Conservation (phyloP, 2,329 filamentous ascomycete species). For the Aspergillus brasiliensis region DNA sequence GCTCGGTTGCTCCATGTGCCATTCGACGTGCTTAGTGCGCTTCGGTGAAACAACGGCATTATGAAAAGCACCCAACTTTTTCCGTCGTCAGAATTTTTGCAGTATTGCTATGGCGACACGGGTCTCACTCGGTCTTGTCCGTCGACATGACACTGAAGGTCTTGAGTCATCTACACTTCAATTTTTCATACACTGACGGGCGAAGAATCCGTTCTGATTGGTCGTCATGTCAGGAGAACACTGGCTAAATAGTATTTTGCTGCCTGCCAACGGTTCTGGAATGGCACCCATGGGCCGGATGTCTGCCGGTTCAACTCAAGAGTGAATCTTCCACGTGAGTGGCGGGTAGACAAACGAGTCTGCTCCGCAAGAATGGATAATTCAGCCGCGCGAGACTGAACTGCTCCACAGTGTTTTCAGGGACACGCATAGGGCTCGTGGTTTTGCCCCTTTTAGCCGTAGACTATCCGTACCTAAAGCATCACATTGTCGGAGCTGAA, state of each 20-base stretch:
- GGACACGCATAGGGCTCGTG: neutral
- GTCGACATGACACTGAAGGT: neutral
- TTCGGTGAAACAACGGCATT: conserved; percentile 1
- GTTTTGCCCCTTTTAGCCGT: neutral
- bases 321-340: neutral
- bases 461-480: neutral
- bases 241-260: no score
- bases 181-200: no score
- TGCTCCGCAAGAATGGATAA: neutral
- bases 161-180: neutral
- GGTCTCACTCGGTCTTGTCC: neutral
- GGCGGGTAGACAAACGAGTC: neutral
- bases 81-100: neutral
- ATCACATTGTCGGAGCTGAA: neutral
- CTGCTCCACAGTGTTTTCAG: neutral
- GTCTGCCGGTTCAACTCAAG: neutral
- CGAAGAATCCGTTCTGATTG: neutral
- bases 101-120: conserved; percentile 1
- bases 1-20: conserved; percentile 3
- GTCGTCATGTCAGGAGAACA: neutral
- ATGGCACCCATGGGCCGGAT: neutral
- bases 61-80: neutral
- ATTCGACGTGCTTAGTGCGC: neutral
- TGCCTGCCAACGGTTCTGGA: neutral
- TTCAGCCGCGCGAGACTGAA: neutral